A percentile compares a stretch with the other conserved stretches of the same genome.
These are phyloP conservation scores for Leccinum variicolor DNA, from an alignment of 768 basidiomycete species.

Conservation along the genomic window DNA sequence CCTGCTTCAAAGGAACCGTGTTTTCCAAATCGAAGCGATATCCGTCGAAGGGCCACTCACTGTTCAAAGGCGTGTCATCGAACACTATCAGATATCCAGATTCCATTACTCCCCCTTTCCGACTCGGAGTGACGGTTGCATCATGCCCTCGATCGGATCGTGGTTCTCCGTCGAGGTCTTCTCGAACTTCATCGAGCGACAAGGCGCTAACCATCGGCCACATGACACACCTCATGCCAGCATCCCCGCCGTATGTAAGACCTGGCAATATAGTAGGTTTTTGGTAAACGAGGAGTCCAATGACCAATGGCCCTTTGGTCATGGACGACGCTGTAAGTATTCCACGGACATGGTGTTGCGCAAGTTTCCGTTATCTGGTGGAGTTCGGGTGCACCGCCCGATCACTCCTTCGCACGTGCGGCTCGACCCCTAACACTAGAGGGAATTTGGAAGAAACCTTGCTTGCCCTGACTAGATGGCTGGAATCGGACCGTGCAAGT, in stretches of 20 bases:
- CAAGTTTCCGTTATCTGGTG: not conserved
- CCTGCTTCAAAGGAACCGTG: not conserved
- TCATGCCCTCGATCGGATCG: not conserved
- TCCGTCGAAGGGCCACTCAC: not conserved
- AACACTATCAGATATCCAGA: not conserved
- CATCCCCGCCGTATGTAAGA: not conserved
- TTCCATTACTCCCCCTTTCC: not conserved
- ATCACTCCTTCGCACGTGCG: not conserved
- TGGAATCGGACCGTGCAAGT: not conserved
- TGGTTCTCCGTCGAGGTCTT: not conserved
- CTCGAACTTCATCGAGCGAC: not conserved
- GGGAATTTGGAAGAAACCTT: constrained; percentile 1
- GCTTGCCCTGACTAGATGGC: constrained; percentile 1
- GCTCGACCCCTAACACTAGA: not conserved
- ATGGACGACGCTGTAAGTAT: not conserved
- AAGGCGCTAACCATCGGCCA: not conserved
- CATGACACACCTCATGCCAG: not conserved
- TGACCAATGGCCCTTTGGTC: not conserved
- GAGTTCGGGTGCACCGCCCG: not conserved
- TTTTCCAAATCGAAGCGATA: not conserved
- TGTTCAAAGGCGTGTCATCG: not conserved
- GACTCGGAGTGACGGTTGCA: not conserved
- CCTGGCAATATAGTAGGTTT: not conserved
- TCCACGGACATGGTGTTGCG: not conserved
- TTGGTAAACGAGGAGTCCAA: not conserved